phyloP scores from a whole-genome alignment of 305 asterid genomes.

The Fraxinus velutina region DNA sequence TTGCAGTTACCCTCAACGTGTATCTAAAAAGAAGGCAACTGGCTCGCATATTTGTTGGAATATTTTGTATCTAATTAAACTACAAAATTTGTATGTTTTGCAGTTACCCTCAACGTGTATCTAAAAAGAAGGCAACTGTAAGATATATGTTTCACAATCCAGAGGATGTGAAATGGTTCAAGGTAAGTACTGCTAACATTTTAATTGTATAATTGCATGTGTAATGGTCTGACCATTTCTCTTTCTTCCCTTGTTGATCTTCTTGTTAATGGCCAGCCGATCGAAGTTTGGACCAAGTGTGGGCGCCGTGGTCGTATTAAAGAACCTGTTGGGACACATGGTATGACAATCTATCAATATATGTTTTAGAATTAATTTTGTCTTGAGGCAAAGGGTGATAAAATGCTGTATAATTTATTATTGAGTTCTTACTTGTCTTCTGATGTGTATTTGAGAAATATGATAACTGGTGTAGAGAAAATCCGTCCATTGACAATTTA shows the following conservation, averaged over 20 bases:
- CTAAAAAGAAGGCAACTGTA: slow-evolving; percentile 87
- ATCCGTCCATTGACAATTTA: neutral
- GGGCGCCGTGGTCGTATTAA: slow-evolving; percentile 94
- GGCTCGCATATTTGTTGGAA: slow-evolving; percentile 15
- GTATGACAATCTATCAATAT: slow-evolving; percentile 37
- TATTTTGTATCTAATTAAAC: slow-evolving; percentile 21
- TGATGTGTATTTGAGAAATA: neutral
- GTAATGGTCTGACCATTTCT: slow-evolving; percentile 1
- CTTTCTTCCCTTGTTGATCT: slow-evolving; percentile 14
- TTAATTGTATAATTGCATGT: neutral
- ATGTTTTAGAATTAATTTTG: slow-evolving; percentile 1
- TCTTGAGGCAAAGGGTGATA: neutral
- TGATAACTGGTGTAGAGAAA: neutral
- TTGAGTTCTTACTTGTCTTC: neutral
- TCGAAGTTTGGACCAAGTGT: slow-evolving; percentile 82
- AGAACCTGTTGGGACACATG: slow-evolving; percentile 98
- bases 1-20: slow-evolving; percentile 95
- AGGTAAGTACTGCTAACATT: slow-evolving; percentile 41
- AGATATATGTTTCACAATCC: slow-evolving; percentile 93
- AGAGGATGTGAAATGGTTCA: slow-evolving; percentile 98
- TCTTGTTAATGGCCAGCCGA: slow-evolving; percentile 63
- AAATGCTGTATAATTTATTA: neutral
- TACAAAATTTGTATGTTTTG: slow-evolving; percentile 28
- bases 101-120: slow-evolving; percentile 97
- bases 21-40: slow-evolving; percentile 84